These are phyloP conservation scores for Theileria annulata DNA, from an alignment of 169 alveolate species.

Conservation along the genomic window DNA sequence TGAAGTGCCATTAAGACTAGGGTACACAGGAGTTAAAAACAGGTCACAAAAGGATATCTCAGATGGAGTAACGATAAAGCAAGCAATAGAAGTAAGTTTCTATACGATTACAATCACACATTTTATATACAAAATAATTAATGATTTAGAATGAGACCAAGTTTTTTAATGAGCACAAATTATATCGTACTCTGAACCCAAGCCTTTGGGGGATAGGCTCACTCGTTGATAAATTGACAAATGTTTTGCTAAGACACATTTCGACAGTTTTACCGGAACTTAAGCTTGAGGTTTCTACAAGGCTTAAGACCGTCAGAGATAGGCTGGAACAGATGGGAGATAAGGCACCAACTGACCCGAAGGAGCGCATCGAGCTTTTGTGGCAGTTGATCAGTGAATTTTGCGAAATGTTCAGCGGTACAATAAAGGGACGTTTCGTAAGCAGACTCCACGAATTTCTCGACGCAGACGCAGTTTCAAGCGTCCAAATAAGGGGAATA, in stretches of 20 bases:
- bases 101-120: not conserved
- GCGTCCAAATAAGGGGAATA: conserved; percentile 83
- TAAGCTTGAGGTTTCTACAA: conserved; percentile 85
- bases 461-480: conserved; percentile 81
- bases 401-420: conserved; percentile 92
- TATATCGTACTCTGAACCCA: conserved; percentile 90
- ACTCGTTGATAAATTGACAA: conserved; percentile 92
- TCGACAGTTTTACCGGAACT: conserved; percentile 95
- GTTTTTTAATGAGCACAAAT: conserved; percentile 91
- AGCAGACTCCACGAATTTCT: conserved; percentile 82
- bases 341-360: conserved; percentile 87
- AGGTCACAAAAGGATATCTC: conserved; percentile 91
- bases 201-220: conserved; percentile 93
- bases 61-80: conserved; percentile 85
- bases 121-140: conserved; percentile 8
- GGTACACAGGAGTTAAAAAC: conserved; percentile 95
- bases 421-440: conserved; percentile 93
- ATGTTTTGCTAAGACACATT: conserved; percentile 93
- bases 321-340: conserved; percentile 89
- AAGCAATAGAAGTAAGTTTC: conserved; percentile 81
- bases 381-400: conserved; percentile 98
- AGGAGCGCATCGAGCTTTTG: conserved; percentile 91
- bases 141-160: conserved; percentile 81
- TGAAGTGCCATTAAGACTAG: conserved; percentile 93
- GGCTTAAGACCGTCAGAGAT: conserved; percentile 77